These are phyloP conservation scores for Phytophthora foliorum DNA, from an alignment of 352 stramenopile species.

Conservation along the genomic window DNA sequence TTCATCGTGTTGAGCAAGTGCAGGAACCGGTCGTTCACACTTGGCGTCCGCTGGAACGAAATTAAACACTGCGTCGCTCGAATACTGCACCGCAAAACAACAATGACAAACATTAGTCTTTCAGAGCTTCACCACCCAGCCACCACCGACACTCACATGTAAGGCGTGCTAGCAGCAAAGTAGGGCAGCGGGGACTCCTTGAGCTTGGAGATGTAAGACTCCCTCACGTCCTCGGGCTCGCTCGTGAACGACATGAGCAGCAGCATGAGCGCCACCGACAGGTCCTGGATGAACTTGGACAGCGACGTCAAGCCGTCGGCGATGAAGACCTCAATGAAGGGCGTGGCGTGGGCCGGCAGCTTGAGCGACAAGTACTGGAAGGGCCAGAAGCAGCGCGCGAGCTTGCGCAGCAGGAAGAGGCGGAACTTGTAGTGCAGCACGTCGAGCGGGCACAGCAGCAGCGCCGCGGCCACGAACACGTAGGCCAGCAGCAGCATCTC, in stretches of 20 bases:
- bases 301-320: slow-evolving; percentile 85
- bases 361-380: slow-evolving; percentile 72
- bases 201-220: slow-evolving; percentile 76
- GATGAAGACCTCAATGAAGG: slow-evolving; percentile 85
- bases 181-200: slow-evolving; percentile 81
- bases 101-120: background rate
- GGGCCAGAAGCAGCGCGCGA: slow-evolving; percentile 71
- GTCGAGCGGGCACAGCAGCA: slow-evolving; percentile 76
- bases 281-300: slow-evolving; percentile 88
- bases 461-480: slow-evolving; percentile 43
- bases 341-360: slow-evolving; percentile 61
- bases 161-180: slow-evolving; percentile 71
- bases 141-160: slow-evolving; percentile 57
- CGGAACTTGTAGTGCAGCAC: slow-evolving; percentile 76
- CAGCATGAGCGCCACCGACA: slow-evolving; percentile 69
- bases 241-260: slow-evolving; percentile 64
- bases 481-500: slow-evolving; percentile 79
- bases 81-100: slow-evolving; percentile 51
- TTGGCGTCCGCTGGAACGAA: slow-evolving; percentile 79
- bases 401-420: slow-evolving; percentile 59
- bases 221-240: slow-evolving; percentile 52
- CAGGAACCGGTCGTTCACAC: slow-evolving; percentile 79
- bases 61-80: slow-evolving; percentile 85
- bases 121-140: background rate
- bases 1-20: slow-evolving; percentile 90